Percentiles rank a stretch among this genome's conserved stretches.
Evolutionary conservation across 2,329 filamentous ascomycete genomes (phyloP).

Genomic region (Penicillium sp.): DNA sequence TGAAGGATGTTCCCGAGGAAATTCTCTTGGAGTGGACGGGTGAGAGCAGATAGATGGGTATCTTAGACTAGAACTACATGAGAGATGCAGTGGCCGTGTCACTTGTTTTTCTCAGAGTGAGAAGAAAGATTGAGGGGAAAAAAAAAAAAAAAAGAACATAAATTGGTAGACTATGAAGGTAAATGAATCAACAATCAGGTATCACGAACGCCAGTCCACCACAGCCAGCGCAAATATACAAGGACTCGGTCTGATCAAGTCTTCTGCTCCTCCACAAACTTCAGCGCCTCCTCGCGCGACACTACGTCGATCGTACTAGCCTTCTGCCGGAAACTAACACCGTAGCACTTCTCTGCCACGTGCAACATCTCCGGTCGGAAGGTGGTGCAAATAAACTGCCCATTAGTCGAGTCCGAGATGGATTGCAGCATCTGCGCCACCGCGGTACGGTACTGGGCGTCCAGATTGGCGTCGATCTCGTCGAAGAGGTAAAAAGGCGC

Average conservation of each 20-base stretch:
- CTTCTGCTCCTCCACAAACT: constrained; percentile 88
- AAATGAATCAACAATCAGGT: constrained; percentile 10
- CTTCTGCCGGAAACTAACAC: constrained; percentile 87
- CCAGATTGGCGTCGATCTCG: constrained; percentile 96
- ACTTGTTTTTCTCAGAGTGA: not conserved
- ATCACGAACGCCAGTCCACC: constrained; percentile 19
- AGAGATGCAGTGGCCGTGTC: not conserved
- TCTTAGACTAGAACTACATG: not conserved
- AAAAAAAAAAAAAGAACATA: not conserved
- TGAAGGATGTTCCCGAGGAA: constrained; percentile 48
- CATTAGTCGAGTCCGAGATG: constrained; percentile 60
- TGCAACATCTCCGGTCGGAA: constrained; percentile 95
- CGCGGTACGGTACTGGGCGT: constrained; percentile 95
- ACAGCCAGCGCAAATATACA: constrained; percentile 10
- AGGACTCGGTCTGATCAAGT: constrained; percentile 20
- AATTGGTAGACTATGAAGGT: not conserved
- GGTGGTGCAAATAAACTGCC: constrained; percentile 97
- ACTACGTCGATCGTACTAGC: constrained; percentile 93
- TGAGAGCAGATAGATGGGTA: constrained; percentile 18
- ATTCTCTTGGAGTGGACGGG: constrained; percentile 47
- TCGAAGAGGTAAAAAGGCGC: constrained; percentile 99
- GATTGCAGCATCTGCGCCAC: constrained; percentile 85
- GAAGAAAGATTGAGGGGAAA: not conserved
- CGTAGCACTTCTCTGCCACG: constrained; percentile 96
- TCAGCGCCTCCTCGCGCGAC: constrained; percentile 77